Conservation (phyloP, 306 rosid species). For the Senna siamea region DNA sequence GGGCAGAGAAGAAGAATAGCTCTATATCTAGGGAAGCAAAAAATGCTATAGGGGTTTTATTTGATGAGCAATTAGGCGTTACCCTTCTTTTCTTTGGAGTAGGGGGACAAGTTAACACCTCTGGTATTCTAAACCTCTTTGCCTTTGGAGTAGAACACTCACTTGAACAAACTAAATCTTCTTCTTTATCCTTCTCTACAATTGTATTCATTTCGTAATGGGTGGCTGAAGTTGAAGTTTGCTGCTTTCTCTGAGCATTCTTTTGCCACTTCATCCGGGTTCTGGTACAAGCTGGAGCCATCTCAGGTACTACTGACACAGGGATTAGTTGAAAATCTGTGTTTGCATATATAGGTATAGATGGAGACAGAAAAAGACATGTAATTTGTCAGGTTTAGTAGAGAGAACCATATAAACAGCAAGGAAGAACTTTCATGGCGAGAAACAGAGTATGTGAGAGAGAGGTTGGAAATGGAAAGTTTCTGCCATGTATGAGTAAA, state of each 20-base stretch:
- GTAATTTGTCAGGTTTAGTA: too few species aligned
- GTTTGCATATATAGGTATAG: background rate
- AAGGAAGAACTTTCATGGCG: conserved; percentile 3
- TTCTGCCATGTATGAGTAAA: conserved; percentile 21
- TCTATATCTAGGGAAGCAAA: conserved; percentile 59
- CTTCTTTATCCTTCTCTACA: conserved; percentile 13
- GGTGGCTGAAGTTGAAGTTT: conserved; percentile 24
- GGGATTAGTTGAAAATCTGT: conserved; percentile 21
- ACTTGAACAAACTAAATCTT: conserved; percentile 9
- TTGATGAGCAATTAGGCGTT: conserved; percentile 36
- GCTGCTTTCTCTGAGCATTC: conserved; percentile 32
- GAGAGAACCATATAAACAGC: background rate
- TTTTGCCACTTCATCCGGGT: conserved; percentile 27
- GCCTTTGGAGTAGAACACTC: conserved; percentile 64
- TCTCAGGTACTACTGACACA: background rate
- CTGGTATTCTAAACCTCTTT: conserved; percentile 54
- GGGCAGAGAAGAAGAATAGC: conserved; percentile 56
- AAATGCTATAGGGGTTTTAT: conserved; percentile 35
- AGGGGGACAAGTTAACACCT: conserved; percentile 56
- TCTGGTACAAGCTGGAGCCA: conserved; percentile 46
- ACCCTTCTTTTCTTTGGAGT: conserved; percentile 65
- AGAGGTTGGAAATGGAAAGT: conserved; percentile 39
- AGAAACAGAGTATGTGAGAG: conserved; percentile 25
- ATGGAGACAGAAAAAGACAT: too few species aligned
- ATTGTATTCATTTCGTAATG: background rate